Evolutionary conservation across 345 rosid genomes (phyloP).

Genomic region (Physaria fendleri): DNA sequence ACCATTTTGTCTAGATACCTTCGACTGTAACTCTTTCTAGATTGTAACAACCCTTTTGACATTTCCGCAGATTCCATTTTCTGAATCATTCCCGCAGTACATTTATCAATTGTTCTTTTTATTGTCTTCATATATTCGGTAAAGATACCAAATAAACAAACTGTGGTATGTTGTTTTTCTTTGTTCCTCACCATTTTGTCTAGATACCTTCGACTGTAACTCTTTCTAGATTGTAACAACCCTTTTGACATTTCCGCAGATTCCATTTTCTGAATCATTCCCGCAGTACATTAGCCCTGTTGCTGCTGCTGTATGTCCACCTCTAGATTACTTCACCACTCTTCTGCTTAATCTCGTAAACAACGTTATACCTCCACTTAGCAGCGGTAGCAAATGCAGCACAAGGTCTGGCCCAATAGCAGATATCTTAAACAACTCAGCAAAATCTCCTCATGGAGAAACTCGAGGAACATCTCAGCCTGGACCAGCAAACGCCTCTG

Average conservation of each 20-base stretch:
- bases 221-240: background rate
- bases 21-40: background rate
- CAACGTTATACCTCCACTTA: constrained; percentile 86
- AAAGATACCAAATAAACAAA: too few species aligned
- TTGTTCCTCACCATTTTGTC: constrained; percentile 10
- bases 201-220: background rate
- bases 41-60: background rate
- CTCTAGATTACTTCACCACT: constrained; percentile 85
- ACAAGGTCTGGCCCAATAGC: constrained; percentile 56
- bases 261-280: constrained; percentile 92
- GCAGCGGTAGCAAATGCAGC: constrained; percentile 38
- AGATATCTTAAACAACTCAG: constrained; percentile 47
- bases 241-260: constrained; percentile 38
- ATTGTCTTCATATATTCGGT: too few species aligned
- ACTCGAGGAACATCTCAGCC: constrained; percentile 64
- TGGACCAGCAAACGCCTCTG: constrained; percentile 62
- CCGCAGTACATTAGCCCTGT: constrained; percentile 69
- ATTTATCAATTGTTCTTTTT: too few species aligned
- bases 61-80: constrained; percentile 70
- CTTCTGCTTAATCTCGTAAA: constrained; percentile 84
- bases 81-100: constrained; percentile 89
- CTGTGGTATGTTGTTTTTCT: too few species aligned
- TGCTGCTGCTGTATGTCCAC: constrained; percentile 68
- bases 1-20: background rate
- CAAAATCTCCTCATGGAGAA: constrained; percentile 59